phyloP scores from a whole-genome alignment of 805 yeast genomes.

The Suhomyces pyralidae region DNA sequence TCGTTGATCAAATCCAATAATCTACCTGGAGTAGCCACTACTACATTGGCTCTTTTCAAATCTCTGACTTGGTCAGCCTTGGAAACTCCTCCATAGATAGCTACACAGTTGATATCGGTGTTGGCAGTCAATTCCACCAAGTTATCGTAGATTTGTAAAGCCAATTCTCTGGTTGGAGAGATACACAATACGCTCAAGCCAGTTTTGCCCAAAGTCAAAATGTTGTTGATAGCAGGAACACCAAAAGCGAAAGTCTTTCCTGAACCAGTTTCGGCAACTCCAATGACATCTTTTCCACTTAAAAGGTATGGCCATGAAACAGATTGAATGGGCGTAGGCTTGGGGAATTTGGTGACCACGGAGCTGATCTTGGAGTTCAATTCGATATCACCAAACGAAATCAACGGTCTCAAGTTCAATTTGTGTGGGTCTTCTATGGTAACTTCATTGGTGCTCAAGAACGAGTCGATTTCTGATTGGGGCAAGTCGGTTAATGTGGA shows the following conservation, averaged over 20 bases:
- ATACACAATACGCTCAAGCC: conserved; percentile 77
- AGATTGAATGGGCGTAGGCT: conserved; percentile 95
- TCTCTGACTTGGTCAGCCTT: conserved; percentile 84
- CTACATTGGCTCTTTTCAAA: conserved; percentile 66
- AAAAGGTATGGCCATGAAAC: conserved; percentile 91
- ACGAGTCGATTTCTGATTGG: conserved; percentile 57
- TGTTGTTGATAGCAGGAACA: conserved; percentile 87
- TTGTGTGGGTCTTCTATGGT: conserved; percentile 67
- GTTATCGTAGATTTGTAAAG: conserved; percentile 89
- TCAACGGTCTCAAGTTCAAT: conserved; percentile 59
- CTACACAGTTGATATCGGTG: conserved; percentile 66
- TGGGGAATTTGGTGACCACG: conserved; percentile 70
- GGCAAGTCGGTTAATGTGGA: conserved; percentile 40
- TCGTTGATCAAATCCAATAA: conserved; percentile 86
- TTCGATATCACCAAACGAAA: conserved; percentile 61
- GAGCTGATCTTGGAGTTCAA: conserved; percentile 52
- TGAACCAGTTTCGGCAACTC: conserved; percentile 98
- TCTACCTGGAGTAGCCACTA: conserved; percentile 98
- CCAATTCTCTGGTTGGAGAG: conserved; percentile 97
- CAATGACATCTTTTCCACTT: conserved; percentile 79
- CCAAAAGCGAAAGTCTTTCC: conserved; percentile 98
- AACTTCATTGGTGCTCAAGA: conserved; percentile 69
- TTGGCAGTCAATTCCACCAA: conserved; percentile 61
- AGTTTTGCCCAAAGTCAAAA: conserved; percentile 44
- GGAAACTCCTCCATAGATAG: conserved; percentile 96